Conservation (phyloP, 176 grass and related monocot species). For the Musa troglodytarum region DNA sequence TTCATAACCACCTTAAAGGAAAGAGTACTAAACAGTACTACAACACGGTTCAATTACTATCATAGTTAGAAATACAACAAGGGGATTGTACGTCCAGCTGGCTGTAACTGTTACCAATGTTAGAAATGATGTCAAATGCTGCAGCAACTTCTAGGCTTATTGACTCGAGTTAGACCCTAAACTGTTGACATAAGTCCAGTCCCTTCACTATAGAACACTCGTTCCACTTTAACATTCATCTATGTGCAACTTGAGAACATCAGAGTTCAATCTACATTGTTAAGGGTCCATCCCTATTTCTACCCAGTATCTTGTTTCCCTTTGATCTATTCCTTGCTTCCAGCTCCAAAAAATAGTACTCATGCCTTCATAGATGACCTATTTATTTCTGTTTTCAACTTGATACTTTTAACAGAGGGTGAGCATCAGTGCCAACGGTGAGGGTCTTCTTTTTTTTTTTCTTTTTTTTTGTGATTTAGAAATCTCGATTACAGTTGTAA, state of each 20-base stretch:
- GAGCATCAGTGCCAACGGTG: too few species aligned
- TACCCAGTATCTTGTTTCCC: neutral
- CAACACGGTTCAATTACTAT: neutral
- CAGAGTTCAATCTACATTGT: constrained; percentile 1
- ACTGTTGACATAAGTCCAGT: neutral
- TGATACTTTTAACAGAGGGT: neutral
- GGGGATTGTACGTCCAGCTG: neutral
- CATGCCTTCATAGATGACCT: neutral
- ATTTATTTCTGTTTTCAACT: neutral
- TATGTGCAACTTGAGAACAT: neutral
- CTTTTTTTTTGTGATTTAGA: neutral
- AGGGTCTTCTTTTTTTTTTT: neutral
- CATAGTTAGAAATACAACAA: neutral
- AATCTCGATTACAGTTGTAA: neutral
- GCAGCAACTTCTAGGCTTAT: neutral
- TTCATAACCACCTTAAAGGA: neutral
- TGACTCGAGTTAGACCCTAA: neutral
- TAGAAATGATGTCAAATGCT: neutral
- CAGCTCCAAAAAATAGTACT: neutral
- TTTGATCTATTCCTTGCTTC: neutral
- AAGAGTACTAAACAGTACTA: neutral
- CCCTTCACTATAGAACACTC: neutral
- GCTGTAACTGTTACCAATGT: neutral
- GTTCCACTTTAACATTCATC: neutral
- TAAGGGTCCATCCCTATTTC: neutral